These are phyloP conservation scores for Beauveria asiatica DNA, from an alignment of 2,329 filamentous ascomycete genomes.

Conservation along the genomic window DNA sequence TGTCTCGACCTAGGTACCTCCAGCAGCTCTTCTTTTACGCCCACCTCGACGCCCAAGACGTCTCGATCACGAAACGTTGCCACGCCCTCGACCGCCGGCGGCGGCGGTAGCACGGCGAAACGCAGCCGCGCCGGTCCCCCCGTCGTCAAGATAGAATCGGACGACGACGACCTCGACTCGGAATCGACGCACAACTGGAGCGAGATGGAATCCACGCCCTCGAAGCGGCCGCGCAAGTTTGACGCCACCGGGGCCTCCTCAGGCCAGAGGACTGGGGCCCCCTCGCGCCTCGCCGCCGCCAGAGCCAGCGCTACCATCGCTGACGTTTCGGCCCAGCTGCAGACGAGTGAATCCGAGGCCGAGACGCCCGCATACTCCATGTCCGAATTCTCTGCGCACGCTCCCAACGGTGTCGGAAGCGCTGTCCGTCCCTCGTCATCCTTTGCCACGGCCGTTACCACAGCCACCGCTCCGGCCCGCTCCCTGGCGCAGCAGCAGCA, in stretches of 20 bases:
- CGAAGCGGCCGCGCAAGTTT: slow-evolving; percentile 25
- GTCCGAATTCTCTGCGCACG: neutral
- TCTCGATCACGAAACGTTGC: slow-evolving; percentile 19
- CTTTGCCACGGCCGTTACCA: slow-evolving; percentile 13
- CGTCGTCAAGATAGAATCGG: slow-evolving; percentile 13
- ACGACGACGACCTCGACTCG: slow-evolving; percentile 20
- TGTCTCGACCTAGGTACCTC: slow-evolving; percentile 24
- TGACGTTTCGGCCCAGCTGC: slow-evolving; percentile 19
- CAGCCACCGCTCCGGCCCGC: neutral
- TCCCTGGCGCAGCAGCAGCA: neutral
- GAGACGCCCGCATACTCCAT: neutral
- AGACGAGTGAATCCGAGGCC: slow-evolving; percentile 20
- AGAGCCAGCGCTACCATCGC: slow-evolving; percentile 28
- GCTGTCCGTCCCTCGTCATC: slow-evolving; percentile 10
- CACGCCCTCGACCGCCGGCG: slow-evolving; percentile 15
- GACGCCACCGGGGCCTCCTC: slow-evolving; percentile 12
- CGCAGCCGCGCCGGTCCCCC: slow-evolving; percentile 10
- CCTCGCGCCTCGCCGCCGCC: slow-evolving; percentile 24
- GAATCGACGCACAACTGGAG: slow-evolving; percentile 21
- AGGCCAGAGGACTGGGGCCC: slow-evolving; percentile 18
- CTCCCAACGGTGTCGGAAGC: neutral
- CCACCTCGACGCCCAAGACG: slow-evolving; percentile 16
- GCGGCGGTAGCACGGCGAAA: slow-evolving; percentile 15
- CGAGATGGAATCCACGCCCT: slow-evolving; percentile 28
- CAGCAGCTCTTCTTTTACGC: slow-evolving; percentile 21